Evolutionary conservation across 345 rosid genomes (phyloP).

Genomic region (Aurinia saxatilis): DNA sequence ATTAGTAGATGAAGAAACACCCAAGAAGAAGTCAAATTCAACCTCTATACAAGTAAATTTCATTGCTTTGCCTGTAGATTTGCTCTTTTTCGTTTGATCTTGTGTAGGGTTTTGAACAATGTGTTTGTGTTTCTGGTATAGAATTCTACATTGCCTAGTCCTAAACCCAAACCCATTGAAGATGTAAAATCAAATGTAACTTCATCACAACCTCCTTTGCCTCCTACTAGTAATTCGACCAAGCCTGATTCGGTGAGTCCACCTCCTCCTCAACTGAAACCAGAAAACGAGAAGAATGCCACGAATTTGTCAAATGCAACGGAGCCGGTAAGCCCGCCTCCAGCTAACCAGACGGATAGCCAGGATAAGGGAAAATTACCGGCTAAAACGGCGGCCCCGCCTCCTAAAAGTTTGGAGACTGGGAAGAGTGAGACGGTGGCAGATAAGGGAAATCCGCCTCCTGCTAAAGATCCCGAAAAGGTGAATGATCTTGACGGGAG

Average conservation of each 20-base stretch:
- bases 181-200: conserved; percentile 19
- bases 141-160: conserved; percentile 37
- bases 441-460: not conserved
- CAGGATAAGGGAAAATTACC: conserved; percentile 11
- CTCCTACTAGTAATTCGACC: conserved; percentile 16
- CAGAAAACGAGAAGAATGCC: conserved; percentile 17
- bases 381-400: conserved; percentile 2
- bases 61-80: not conserved
- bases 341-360: conserved; percentile 9
- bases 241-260: conserved; percentile 17
- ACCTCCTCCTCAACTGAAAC: conserved; percentile 13
- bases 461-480: conserved; percentile 6
- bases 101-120: not conserved
- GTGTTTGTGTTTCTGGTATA: conserved; percentile 25
- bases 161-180: not conserved
- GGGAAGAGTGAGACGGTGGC: conserved; percentile 10
- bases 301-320: conserved; percentile 6
- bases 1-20: conserved; percentile 31
- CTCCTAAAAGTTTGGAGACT: conserved; percentile 10
- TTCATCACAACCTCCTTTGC: conserved; percentile 13
- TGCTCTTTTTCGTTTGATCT: not conserved
- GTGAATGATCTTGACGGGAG: conserved; percentile 19
- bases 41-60: conserved; percentile 32
- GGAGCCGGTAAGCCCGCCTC: conserved; percentile 27
- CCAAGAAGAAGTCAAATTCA: conserved; percentile 6